Percentiles rank a stretch among this genome's conserved stretches.
Conservation (phyloP, 1,139 yeast species). For the Saccharomycopsis crataegensis region DNA sequence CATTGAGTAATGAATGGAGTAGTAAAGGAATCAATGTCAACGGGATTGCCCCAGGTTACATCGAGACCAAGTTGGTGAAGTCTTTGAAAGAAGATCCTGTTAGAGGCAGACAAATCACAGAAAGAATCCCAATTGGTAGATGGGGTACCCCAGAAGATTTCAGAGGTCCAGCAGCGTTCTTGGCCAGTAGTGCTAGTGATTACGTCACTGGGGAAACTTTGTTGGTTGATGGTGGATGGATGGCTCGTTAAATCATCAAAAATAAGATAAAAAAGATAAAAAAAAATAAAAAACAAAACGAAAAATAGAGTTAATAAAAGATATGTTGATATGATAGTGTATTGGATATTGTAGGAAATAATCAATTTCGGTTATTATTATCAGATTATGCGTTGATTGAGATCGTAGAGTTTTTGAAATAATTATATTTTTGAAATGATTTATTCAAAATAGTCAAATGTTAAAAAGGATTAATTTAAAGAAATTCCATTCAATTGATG, state of each 20-base stretch:
- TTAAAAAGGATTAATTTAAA: too few relatives aligned
- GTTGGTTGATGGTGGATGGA: slow-evolving; percentile 54
- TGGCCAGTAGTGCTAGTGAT: slow-evolving; percentile 42
- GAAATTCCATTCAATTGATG: too few relatives aligned
- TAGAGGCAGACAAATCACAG: slow-evolving; percentile 31
- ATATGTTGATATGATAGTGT: neutral
- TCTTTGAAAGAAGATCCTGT: slow-evolving; percentile 31
- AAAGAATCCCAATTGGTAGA: slow-evolving; percentile 44
- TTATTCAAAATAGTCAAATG: too few relatives aligned
- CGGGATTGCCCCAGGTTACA: slow-evolving; percentile 50
- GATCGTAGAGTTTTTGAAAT: too few relatives aligned
- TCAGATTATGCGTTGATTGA: too few relatives aligned
- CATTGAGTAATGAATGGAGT: slow-evolving; percentile 49
- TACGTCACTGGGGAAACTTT: slow-evolving; percentile 48
- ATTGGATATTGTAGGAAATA: neutral
- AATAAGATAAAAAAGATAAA: neutral
- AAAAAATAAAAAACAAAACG: too few relatives aligned
- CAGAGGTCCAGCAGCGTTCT: slow-evolving; percentile 46
- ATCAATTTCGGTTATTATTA: too few relatives aligned
- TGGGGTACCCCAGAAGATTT: slow-evolving; percentile 50
- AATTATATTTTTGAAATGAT: too few relatives aligned
- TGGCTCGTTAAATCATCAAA: slow-evolving; percentile 29
- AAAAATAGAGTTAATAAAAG: neutral
- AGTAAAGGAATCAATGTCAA: slow-evolving; percentile 44
- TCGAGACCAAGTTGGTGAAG: slow-evolving; percentile 44